phyloP scores from a whole-genome alignment of 257 asterid species.

The Nyctanthes arbortristis region DNA sequence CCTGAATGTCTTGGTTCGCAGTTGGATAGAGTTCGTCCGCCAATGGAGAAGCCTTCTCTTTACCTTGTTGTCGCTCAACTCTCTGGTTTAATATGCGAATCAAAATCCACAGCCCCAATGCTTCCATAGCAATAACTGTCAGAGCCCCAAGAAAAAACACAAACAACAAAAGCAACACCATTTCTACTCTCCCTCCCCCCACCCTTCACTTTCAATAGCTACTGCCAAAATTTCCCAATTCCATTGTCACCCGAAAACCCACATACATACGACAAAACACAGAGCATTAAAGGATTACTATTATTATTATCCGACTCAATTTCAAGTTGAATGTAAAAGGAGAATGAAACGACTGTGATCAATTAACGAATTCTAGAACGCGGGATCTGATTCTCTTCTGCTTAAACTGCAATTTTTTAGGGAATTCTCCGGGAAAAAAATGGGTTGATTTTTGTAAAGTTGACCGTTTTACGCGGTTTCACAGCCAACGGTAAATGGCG shows the following conservation, averaged over 20 bases:
- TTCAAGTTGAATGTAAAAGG: too few relatives aligned
- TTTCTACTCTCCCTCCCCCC: conserved; percentile 17
- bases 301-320: too few relatives aligned
- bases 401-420: too few relatives aligned
- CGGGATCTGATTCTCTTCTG: too few relatives aligned
- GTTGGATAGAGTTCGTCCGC: conserved; percentile 45
- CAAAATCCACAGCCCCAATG: conserved; percentile 46
- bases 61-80: conserved; percentile 33
- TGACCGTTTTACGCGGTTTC: too few relatives aligned
- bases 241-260: neutral
- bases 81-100: conserved; percentile 55
- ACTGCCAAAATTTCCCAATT: neutral
- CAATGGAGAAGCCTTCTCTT: conserved; percentile 25
- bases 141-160: conserved; percentile 73
- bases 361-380: too few relatives aligned
- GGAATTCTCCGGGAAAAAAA: too few relatives aligned
- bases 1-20: conserved; percentile 62
- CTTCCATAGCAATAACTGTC: conserved; percentile 67
- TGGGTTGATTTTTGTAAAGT: too few relatives aligned
- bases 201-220: neutral
- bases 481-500: too few relatives aligned
- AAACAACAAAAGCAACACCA: conserved; percentile 47
- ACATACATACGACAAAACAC: neutral
- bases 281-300: neutral
- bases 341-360: too few relatives aligned